These are phyloP conservation scores for Cladosporium sp. DNA, from an alignment of 2,329 filamentous ascomycete genomes.

Conservation along the genomic window DNA sequence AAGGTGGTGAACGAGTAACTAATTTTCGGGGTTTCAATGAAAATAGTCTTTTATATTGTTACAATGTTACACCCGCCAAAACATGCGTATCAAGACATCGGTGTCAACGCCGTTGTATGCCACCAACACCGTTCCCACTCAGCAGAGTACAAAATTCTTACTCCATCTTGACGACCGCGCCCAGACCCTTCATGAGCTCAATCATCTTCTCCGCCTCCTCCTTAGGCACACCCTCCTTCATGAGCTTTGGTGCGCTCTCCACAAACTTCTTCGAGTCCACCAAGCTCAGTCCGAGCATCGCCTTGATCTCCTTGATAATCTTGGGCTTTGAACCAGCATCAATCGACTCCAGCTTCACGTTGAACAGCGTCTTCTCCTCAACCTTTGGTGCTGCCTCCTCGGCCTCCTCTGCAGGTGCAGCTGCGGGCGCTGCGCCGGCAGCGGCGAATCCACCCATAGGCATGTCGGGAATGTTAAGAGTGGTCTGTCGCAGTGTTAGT, in stretches of 20 bases:
- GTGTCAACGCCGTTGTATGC: conserved; percentile 10
- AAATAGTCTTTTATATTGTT: conserved; percentile 9
- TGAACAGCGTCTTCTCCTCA: conserved; percentile 95
- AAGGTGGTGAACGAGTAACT: too few species aligned
- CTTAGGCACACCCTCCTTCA: conserved; percentile 99
- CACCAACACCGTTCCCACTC: conserved; percentile 6
- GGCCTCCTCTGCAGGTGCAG: conserved; percentile 62
- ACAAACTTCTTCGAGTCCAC: conserved; percentile 99
- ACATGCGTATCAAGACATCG: conserved; percentile 11
- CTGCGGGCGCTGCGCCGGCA: conserved; percentile 59
- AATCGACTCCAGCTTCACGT: conserved; percentile 86
- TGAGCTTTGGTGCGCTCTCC: conserved; percentile 92
- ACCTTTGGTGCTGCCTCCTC: conserved; percentile 84
- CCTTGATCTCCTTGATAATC: conserved; percentile 99
- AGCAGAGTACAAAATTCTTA: conserved; percentile 42
- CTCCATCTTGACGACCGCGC: conserved; percentile 86
- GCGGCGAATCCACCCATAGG: conserved; percentile 88
- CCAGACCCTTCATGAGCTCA: conserved; percentile 86
- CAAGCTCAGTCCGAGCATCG: conserved; percentile 85
- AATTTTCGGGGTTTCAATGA: background rate
- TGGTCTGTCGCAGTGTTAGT: conserved; percentile 56
- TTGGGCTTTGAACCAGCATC: conserved; percentile 90
- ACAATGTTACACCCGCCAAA: conserved; percentile 11
- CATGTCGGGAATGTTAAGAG: conserved; percentile 96
- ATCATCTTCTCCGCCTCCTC: conserved; percentile 99